Base-by-base conservation (phyloP, 176 grass and related monocot genomes). In the Bromus sterilis region DNA sequence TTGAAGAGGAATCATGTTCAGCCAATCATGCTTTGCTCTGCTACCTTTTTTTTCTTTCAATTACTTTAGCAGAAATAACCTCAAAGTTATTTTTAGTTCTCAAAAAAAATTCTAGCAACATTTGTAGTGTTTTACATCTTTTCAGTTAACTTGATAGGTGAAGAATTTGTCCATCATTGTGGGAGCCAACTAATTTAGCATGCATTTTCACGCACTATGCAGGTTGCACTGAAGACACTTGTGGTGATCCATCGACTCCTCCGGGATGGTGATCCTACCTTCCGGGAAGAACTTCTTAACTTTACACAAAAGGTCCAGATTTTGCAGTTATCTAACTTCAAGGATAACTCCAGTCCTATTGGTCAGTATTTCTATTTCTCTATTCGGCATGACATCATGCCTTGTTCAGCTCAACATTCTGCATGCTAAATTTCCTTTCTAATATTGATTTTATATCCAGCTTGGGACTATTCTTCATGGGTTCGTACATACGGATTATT, bases 201-300 rank as follows among this genome's bases (percentile, higher is more conserved):
- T 77, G 3, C 2, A 40, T 82, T 26, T 68, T 84, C 42, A 86
- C 41, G 20, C 40, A 33, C 83, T 35, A n/a, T 93, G 63, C 77
- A 95, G 95, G 95, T 98, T 81, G 90, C 92, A 35, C 77, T 98
- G 76, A 98, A 98, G 88, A 84, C 92, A 63, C 88, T 95, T 58
- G 87, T 98, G 42, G 95, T 93, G 48, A 98, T 98, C 61, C 95
- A 98, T 81, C 91, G 95, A 87, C 90, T 94, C 89, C 87, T 98
- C 18, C 86, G 90, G 25, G 95, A 98, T 33, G 95, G 92, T 58
- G 90, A 98, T 71, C 88, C 95, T 79, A 82, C 92, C 84, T 98
- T 98, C 70, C 86, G 90, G 21, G 92, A 98, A 57, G 95, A 95
- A 49, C 80, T 98, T 66, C 84, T 98, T 74, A 91, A 84, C 75